Evolutionary conservation across 768 basidiomycete genomes (phyloP).

Genomic region (Lactarius psammicola): DNA sequence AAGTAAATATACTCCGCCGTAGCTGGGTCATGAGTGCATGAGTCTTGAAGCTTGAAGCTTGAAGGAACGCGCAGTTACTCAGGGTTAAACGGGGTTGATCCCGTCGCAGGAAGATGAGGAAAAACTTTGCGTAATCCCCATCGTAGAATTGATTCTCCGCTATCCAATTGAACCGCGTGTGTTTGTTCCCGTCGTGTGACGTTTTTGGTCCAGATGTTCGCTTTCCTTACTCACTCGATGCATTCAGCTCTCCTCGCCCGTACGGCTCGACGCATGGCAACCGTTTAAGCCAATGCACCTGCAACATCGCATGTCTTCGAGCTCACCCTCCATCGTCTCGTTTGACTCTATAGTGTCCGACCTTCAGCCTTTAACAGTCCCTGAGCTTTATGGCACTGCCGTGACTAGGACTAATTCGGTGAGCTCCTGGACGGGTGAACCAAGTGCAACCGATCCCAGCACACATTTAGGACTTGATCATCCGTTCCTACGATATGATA

Average conservation of each 20-base stretch:
- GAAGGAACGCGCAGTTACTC: no score
- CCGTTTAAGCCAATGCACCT: not conserved
- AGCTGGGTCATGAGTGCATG: no score
- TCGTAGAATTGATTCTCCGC: no score
- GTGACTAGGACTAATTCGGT: not conserved
- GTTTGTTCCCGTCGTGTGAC: no score
- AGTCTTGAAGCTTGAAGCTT: no score
- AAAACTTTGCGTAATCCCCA: no score
- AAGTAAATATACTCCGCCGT: no score
- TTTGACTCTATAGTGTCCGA: not conserved
- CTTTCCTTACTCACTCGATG: slow-evolving; percentile 11
- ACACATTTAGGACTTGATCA: not conserved
- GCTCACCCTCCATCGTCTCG: slow-evolving; percentile 3
- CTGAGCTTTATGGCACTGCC: not conserved
- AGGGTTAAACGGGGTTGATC: no score
- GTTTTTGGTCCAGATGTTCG: no score
- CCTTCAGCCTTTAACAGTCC: not conserved
- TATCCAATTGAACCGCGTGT: no score
- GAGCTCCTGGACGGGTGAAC: not conserved
- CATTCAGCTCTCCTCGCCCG: slow-evolving; percentile 9
- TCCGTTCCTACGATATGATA: slow-evolving; percentile 10
- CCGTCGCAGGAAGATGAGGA: no score
- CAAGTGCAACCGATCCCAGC: not conserved
- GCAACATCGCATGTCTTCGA: not conserved
- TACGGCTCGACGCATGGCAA: slow-evolving; percentile 7